Evolutionary conservation across 1,284 basidiomycete genomes (phyloP), one percentile per base, ranked within the genome.

Genomic region (Ceratobasidium sp.): DNA sequence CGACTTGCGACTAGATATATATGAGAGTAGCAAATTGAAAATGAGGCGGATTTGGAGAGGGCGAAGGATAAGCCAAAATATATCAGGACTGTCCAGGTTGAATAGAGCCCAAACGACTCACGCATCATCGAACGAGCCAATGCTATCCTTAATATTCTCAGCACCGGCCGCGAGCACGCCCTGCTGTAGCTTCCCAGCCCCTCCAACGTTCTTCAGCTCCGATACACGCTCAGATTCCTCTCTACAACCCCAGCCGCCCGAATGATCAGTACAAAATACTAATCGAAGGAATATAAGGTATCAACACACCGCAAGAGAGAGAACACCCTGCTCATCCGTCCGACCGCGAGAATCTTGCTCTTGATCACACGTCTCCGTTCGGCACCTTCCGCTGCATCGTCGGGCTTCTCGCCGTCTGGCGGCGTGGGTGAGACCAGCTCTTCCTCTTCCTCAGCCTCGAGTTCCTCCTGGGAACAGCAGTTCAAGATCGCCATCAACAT

Each of bases 191-290:
- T 91, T 92, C 78, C 84, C 87, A 19, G 92, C 91, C 44, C 93
- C 94, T 50, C 91, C 89, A 45, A 97, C 90, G 78, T 88, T 95
- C 87, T 98, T 99, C 84, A 99, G 90, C 83, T 99, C 97, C 14
- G 96, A 98, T 4, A 98, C 96, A 73, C 93, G 93, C 84, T 99
- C 97, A 0, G 97, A 97, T 83, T 99, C 98, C 88, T 99, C 98
- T 80, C 96, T 96, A 79, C 63, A 56, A 8, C 17, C 51, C 19
- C 50, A n/a, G n/a, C n/a, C 47, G 9, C 53, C 57, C 48, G 67
- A 76, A 75, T 45, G 51, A 51, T 22, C 24, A 60, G 7, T 1
- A 53, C 19, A 72, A 17, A n/a, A n/a, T 31, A 53, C 9, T 54
- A 19, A 14, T n/a, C n/a, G 45, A 48, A 24, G 83, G n/a, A n/a